These are phyloP conservation scores for Pterocarpus macrocarpus DNA, from an alignment of 306 rosid genomes.

Conservation along the genomic window DNA sequence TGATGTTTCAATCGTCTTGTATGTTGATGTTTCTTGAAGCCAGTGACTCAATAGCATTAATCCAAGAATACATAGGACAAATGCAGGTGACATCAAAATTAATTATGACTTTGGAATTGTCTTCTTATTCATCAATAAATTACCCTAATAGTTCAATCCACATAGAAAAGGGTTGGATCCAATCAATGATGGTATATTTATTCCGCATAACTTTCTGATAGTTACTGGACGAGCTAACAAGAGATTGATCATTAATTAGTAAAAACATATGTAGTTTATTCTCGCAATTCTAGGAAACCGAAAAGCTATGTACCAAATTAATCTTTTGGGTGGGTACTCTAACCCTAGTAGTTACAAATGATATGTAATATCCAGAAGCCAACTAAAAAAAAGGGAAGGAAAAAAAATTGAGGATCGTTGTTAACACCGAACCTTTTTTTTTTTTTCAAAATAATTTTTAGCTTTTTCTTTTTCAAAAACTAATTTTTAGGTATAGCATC, in stretches of 20 bases:
- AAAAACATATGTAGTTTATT: neutral
- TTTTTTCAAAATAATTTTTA: too few relatives aligned
- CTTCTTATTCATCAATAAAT: slow-evolving; percentile 40
- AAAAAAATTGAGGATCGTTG: too few relatives aligned
- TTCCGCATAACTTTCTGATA: slow-evolving; percentile 37
- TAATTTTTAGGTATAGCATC: too few relatives aligned
- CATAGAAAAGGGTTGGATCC: slow-evolving; percentile 27
- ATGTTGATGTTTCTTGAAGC: slow-evolving; percentile 27
- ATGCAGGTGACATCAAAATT: slow-evolving; percentile 50
- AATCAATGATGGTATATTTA: slow-evolving; percentile 40
- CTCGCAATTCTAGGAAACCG: slow-evolving; percentile 25
- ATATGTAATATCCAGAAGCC: neutral
- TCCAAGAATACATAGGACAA: slow-evolving; percentile 37
- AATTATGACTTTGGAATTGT: slow-evolving; percentile 45
- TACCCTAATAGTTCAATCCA: slow-evolving; percentile 43
- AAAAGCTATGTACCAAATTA: slow-evolving; percentile 25
- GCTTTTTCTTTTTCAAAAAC: too few relatives aligned
- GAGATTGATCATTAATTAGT: slow-evolving; percentile 40
- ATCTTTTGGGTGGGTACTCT: slow-evolving; percentile 4
- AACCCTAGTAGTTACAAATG: neutral
- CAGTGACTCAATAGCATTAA: slow-evolving; percentile 28
- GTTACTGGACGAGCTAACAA: slow-evolving; percentile 36
- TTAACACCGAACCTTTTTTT: too few relatives aligned
- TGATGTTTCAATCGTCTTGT: slow-evolving; percentile 36
- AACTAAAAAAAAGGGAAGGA: neutral